Evolutionary conservation across 441 rosid genomes (phyloP).

Genomic region (Omphalea diandra): DNA sequence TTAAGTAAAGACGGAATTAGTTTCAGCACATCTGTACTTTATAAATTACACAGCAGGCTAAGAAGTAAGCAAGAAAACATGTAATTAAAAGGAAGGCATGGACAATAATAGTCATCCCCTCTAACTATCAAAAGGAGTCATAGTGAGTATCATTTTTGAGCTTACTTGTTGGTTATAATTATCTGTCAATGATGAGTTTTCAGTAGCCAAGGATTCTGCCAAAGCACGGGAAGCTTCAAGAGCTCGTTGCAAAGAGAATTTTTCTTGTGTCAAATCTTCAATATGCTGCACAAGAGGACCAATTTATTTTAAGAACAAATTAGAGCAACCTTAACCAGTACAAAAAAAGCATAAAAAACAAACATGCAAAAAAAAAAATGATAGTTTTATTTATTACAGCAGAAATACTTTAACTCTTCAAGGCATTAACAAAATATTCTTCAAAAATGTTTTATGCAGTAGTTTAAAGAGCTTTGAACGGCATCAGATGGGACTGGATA

Average conservation of each 20-base stretch:
- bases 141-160: constrained; percentile 1
- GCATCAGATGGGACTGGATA: background rate
- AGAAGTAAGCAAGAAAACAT: background rate
- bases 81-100: background rate
- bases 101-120: background rate
- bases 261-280: constrained; percentile 92
- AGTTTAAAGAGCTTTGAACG: background rate
- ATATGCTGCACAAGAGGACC: constrained; percentile 57
- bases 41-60: background rate
- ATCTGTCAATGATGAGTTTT: constrained; percentile 85
- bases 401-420: background rate
- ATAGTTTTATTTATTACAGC: background rate
- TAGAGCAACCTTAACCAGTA: background rate
- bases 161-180: constrained; percentile 86
- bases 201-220: constrained; percentile 86
- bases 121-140: constrained; percentile 2
- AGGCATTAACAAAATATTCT: background rate
- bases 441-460: background rate
- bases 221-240: constrained; percentile 85
- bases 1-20: background rate
- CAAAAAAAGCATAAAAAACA: background rate
- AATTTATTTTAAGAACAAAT: constrained; percentile 15
- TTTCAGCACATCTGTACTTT: background rate
- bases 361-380: background rate
- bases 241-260: constrained; percentile 84